Evolutionary conservation across 75 land plant species (phyloP), one percentile per base, ranked within the genome.

Genomic region (Picea glauca): DNA sequence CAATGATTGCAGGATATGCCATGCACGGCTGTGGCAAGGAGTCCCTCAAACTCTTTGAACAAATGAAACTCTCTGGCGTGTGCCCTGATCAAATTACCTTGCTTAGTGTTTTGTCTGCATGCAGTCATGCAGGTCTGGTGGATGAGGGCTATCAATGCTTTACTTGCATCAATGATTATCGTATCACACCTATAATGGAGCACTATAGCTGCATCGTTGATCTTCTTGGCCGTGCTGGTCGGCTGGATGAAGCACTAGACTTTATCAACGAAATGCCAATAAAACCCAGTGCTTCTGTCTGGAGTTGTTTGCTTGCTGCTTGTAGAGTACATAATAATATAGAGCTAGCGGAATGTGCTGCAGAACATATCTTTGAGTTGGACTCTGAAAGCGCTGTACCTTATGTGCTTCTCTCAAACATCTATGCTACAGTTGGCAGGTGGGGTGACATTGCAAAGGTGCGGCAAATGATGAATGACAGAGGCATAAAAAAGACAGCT

Each of bases 41-140:
- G 58, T 74, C 85, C 9, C 35, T 84, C 14, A 62, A 81, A 23
- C 73, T 76, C 38, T 84, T 57, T 70, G 59, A 81, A 2, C 46
- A 76, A 70, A 84, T 81, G 85, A 54, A 81, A 58, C 56, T 26
- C 6, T 79, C 64, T 35, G 79, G 85, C 56, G 33, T 81, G 17
- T 32, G 50, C 8, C 79, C 79, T 11, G 68, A 84, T 57, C 46
- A 76, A 40, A 61, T 76, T 12, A 78, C 87, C 23, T 62, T 87
- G 62, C 60, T 84, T 4, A 54, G 73, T 38, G 78, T 78, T 30
- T 59, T 87, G 14, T 56, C 76, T 8, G 83, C 81, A 56, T 81
- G 84, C 65, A 59, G 78, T 57, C 59, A 58, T 4, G 30, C 82
- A 21, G 66, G 62, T 17, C 63, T 73, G n/a, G 43, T 78, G 20